Base-by-base conservation (phyloP, 108 stramenopile genomes). In the Skeletonema grethae region DNA sequence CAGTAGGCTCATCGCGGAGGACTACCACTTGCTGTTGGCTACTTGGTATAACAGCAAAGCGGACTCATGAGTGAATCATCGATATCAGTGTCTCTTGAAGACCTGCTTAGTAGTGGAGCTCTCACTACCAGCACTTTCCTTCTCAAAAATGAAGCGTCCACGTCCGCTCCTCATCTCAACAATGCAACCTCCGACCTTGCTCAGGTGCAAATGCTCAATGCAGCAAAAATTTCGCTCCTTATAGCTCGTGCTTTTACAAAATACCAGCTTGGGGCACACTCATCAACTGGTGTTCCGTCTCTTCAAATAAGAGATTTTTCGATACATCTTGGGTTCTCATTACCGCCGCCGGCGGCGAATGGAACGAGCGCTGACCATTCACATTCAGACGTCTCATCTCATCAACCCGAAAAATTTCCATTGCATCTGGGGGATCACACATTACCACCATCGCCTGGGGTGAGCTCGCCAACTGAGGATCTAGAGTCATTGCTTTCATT, bases 201-300 rank as follows among this genome's bases (percentile, higher is more conserved):
- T 48, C 46, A 48, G 46, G 1, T 18, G 46, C 46, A 48, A 48
- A 48, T 48, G 46, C 46, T 48, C 46, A 60, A 60, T 20, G 59
- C 59, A 30, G 59, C 59, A 34, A 31, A 34, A 34, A 34, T 60
- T 6, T 31, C 59, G 25, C 59, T 60, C 4, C 10, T 34, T 7
- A 29, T 60, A 31, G 59, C 59, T 34, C 59, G 25, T 60, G 59
- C 20, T 3, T 60, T 60, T 20, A 30, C 46, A 7, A 48, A 20
- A 4, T 4, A 18, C 46, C 4, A 48, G 18, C 2, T 18, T 4
- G 43, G 12, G 46, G n/a, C 18, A 6, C 18, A 20, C 46, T 48
- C 46, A 12, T 12, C 38, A 39, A 12, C 3, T 2, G 38, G 12
- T 7, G 46, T 2, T 5, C 20, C 46, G 7, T 48, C 46, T 4